Evolutionary conservation across 192 early-diverging fungal genomes (phyloP).

Genomic region (Umbelopsis ramanniana): DNA sequence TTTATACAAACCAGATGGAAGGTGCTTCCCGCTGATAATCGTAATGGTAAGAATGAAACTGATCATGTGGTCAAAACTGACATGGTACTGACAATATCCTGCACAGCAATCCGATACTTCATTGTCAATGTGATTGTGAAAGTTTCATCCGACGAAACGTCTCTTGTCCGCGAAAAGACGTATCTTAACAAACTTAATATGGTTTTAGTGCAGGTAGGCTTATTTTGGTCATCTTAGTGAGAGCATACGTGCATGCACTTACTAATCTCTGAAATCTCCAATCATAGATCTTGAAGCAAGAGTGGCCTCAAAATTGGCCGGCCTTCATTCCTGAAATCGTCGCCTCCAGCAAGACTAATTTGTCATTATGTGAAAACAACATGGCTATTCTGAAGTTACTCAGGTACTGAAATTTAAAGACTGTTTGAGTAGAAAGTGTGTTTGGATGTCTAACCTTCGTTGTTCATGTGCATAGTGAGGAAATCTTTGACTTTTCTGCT

Average conservation of each 20-base stretch:
- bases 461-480: conserved; percentile 72
- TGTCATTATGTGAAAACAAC: conserved; percentile 98
- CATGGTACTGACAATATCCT: not conserved
- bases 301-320: conserved; percentile 99
- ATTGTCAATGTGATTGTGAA: conserved; percentile 93
- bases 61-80: not conserved
- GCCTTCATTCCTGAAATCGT: conserved; percentile 98
- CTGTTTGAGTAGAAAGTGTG: not conserved
- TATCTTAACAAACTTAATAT: conserved; percentile 95
- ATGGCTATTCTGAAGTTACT: conserved; percentile 98
- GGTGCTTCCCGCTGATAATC: conserved; percentile 81
- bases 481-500: conserved; percentile 98
- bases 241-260: not conserved
- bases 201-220: conserved; percentile 90
- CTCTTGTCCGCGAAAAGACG: conserved; percentile 74
- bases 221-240: not conserved
- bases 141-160: conserved; percentile 84
- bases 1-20: conserved; percentile 99
- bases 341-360: conserved; percentile 87
- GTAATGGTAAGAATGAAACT: conserved; percentile 60
- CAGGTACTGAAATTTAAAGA: conserved; percentile 54
- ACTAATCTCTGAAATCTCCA: not conserved
- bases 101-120: conserved; percentile 91
- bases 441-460: not conserved
- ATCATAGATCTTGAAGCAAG: conserved; percentile 93